Conservation (phyloP, 768 basidiomycete genomes). For the Lentinus tigrinus region DNA sequence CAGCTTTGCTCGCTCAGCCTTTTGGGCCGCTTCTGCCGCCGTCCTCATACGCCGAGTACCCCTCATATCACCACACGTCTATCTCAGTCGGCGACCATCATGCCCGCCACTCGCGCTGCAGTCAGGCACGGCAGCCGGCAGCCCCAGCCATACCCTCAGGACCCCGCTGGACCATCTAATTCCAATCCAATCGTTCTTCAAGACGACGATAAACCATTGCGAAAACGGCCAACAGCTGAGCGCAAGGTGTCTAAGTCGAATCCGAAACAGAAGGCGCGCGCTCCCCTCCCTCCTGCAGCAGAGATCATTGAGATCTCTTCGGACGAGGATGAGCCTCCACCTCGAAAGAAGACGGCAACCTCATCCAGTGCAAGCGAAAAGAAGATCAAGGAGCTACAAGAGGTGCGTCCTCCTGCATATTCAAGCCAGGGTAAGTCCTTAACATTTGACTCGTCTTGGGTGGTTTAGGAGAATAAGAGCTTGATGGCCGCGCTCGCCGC, state of each 20-base stretch:
- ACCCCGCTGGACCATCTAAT: not conserved
- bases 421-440: not conserved
- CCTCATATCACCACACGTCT: too few species aligned
- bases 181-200: conserved; percentile 18
- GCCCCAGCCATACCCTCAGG: conserved; percentile 1
- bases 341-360: not conserved
- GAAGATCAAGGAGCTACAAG: conserved; percentile 12
- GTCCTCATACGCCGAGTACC: not conserved
- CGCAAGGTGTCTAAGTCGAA: conserved; percentile 1
- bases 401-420: conserved; percentile 5
- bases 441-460: not conserved
- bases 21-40: too few species aligned
- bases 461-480: conserved; percentile 7
- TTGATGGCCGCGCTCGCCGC: conserved; percentile 1
- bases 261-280: conserved; percentile 14
- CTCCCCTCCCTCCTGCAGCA: conserved; percentile 6
- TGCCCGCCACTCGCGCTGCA: conserved; percentile 19
- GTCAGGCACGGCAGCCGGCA: conserved; percentile 16
- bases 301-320: conserved; percentile 27
- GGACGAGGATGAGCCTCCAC: conserved; percentile 18
- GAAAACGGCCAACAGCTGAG: conserved; percentile 2
- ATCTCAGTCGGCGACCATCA: not conserved
- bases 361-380: conserved; percentile 1
- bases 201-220: conserved; percentile 18
- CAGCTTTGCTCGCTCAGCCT: not conserved